Percentiles rank a stretch among this genome's conserved stretches.
Conservation (phyloP, 306 rosid species). For the Ammopiptanthus mongolicus region DNA sequence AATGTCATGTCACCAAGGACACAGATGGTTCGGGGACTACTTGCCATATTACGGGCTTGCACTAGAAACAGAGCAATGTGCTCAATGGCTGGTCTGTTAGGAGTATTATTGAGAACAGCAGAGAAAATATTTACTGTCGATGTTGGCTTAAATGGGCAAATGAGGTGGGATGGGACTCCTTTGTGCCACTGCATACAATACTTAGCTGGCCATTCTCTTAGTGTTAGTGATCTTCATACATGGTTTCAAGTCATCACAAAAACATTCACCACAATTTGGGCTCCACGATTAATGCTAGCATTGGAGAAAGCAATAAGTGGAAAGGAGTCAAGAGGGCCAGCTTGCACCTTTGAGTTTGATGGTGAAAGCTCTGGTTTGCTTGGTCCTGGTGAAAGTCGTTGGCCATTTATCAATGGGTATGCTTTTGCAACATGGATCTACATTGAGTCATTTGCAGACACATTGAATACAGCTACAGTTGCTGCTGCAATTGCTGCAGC, state of each 20-base stretch:
- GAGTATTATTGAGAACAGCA: constrained; percentile 77
- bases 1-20: constrained; percentile 87
- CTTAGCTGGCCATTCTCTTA: constrained; percentile 87
- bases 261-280: constrained; percentile 75
- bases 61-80: constrained; percentile 99
- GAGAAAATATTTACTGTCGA: constrained; percentile 65
- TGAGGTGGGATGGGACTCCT: constrained; percentile 91
- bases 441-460: constrained; percentile 99
- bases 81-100: constrained; percentile 87
- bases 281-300: constrained; percentile 70
- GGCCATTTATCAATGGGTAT: constrained; percentile 95
- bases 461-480: constrained; percentile 94
- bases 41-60: constrained; percentile 90
- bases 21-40: constrained; percentile 90
- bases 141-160: constrained; percentile 56
- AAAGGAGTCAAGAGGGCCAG: constrained; percentile 94
- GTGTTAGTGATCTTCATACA: constrained; percentile 61
- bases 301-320: constrained; percentile 87
- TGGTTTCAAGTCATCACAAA: constrained; percentile 81
- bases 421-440: constrained; percentile 99
- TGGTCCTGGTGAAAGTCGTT: constrained; percentile 97
- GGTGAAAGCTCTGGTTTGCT: constrained; percentile 99
- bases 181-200: constrained; percentile 89
- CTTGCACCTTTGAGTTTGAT: constrained; percentile 94
- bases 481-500: constrained; percentile 99